phyloP scores from a whole-genome alignment of 1,284 basidiomycete species.

The Tranzscheliella williamsii region DNA sequence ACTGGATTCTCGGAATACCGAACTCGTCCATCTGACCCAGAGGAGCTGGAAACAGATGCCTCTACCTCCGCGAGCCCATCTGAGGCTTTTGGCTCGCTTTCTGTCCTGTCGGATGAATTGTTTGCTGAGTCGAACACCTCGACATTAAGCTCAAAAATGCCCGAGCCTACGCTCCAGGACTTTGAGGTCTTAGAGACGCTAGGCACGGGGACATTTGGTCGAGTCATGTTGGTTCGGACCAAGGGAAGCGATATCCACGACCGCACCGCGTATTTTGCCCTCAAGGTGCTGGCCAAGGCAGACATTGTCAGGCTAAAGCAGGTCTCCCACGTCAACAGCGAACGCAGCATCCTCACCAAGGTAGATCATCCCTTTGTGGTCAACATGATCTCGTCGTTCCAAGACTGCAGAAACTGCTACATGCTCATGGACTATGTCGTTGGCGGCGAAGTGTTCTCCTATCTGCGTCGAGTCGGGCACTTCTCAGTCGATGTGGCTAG shows the following conservation, averaged over 20 bases:
- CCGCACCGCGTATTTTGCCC: conserved; percentile 62
- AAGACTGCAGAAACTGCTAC: conserved; percentile 66
- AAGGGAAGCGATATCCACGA: conserved; percentile 7
- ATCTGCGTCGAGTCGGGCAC: conserved; percentile 61
- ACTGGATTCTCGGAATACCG: not conserved
- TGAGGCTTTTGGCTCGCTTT: too few relatives aligned
- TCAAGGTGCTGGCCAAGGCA: conserved; percentile 66
- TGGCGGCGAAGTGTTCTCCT: conserved; percentile 66
- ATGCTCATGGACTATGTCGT: conserved; percentile 66
- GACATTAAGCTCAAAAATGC: too few relatives aligned
- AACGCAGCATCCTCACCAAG: conserved; percentile 63
- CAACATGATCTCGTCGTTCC: conserved; percentile 41
- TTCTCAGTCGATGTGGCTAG: conserved; percentile 66
- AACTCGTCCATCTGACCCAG: not conserved
- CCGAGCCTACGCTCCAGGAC: conserved; percentile 21
- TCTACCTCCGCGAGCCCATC: not conserved
- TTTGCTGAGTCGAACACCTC: too few relatives aligned
- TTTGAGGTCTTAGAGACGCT: conserved; percentile 46
- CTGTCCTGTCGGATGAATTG: too few relatives aligned
- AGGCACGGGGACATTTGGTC: conserved; percentile 54
- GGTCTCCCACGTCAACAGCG: conserved; percentile 67
- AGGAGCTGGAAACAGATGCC: not conserved
- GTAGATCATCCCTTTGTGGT: conserved; percentile 56
- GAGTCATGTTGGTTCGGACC: conserved; percentile 46
- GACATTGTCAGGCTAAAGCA: conserved; percentile 66